Evolutionary conservation across 305 asterid species (phyloP), one percentile per base, ranked within the genome.

Genomic region (Solanum hybrid): DNA sequence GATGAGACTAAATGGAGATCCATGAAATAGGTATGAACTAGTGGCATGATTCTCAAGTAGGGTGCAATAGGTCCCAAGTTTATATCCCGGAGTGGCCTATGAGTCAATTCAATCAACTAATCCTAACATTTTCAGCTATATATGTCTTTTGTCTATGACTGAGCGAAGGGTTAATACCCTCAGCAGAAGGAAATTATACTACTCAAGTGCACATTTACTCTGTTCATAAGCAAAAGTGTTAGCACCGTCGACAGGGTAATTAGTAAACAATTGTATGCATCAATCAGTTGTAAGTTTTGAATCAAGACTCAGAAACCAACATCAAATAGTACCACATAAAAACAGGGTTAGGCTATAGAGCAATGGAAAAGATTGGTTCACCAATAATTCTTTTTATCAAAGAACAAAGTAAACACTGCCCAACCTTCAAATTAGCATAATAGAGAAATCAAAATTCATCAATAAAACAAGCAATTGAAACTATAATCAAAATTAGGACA

Each of bases 51-150:
- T 94, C 97, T 94, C 94, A 94, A 97, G 95, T 97, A 90, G 98
- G 97, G 98, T 95, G 95, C 93, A 94, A 96, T 98, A 94, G 95
- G 97, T 95, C 98, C 96, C 95, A 94, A 93, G 95, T 96, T 95
- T 94, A 91, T 94, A 94, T 95, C 97, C 94, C 95, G 94, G 96
- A 93, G 94, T 93, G 95, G 96, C 96, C 95, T 96, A 33, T 36
- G 26, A n/a, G 17, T 36, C 86, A 79, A 79, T n/a, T 79, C 86
- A 79, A 12, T 37, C 57, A 36, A 51, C 61, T 79, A 79, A 17
- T 4, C 51, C 61, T 36, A 79, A 79, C 61, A 36, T 57, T 10
- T 37, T 79, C 61, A 79, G 32, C 57, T 22, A 26, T 36, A 79
- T 36, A 34, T 36, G 20, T 24, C 32, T 79, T 79, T 2, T 7